Percentiles rank a stretch among this genome's conserved stretches.
These are phyloP conservation scores for Neodidymelliopsis sp. DNA, from an alignment of 2,329 filamentous ascomycete genomes.

Conservation along the genomic window DNA sequence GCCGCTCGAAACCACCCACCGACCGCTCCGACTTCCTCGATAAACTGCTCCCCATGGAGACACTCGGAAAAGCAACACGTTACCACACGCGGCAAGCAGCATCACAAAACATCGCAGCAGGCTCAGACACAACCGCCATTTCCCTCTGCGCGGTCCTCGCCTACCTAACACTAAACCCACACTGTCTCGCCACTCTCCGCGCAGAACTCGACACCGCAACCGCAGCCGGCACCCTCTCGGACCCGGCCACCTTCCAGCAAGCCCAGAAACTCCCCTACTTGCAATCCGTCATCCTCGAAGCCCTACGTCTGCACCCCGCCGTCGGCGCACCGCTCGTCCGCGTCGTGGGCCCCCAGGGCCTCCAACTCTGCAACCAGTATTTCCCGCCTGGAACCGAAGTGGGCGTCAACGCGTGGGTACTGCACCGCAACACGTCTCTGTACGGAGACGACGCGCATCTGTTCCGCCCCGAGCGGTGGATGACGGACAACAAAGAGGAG, in stretches of 20 bases:
- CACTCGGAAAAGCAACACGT: constrained; percentile 18
- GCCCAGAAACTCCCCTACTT: constrained; percentile 54
- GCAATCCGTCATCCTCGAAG: constrained; percentile 54
- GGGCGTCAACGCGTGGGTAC: constrained; percentile 56
- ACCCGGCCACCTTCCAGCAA: constrained; percentile 27
- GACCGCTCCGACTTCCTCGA: constrained; percentile 22
- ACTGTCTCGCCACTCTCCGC: constrained; percentile 24
- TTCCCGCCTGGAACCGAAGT: constrained; percentile 55
- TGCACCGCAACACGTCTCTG: constrained; percentile 51
- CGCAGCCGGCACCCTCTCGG: constrained; percentile 15
- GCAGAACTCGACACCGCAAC: constrained; percentile 28
- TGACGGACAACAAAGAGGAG: constrained; percentile 11
- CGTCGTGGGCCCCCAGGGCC: constrained; percentile 43
- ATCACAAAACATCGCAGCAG: constrained; percentile 48
- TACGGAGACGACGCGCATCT: constrained; percentile 49
- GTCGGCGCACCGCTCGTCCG: constrained; percentile 52
- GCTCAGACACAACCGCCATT: constrained; percentile 58
- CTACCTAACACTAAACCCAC: constrained; percentile 51
- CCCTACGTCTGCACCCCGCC: constrained; percentile 53
- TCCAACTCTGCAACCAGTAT: constrained; percentile 43
- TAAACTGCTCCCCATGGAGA: constrained; percentile 21
- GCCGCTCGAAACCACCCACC: constrained; percentile 9
- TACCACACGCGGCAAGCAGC: constrained; percentile 4
- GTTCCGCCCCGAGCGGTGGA: constrained; percentile 57
- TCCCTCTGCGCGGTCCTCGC: constrained; percentile 57